These are phyloP conservation scores for Diutina rugosa DNA, from an alignment of 1,139 yeast species.

Conservation along the genomic window DNA sequence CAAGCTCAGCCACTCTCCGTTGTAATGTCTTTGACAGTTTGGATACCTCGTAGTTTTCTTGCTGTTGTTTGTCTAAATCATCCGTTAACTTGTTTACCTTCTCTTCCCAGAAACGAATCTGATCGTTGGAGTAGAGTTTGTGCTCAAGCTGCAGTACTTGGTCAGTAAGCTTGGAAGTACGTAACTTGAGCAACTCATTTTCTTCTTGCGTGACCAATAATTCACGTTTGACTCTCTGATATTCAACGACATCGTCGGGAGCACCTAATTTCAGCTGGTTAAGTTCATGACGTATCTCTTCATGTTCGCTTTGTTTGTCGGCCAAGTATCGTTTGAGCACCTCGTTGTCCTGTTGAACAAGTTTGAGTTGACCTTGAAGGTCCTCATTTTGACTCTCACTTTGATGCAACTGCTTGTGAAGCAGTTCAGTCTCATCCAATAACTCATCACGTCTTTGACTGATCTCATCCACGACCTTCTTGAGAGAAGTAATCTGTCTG, in stretches of 20 bases:
- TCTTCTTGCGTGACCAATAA: constrained; percentile 25
- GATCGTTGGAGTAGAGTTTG: constrained; percentile 32
- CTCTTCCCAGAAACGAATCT: constrained; percentile 31
- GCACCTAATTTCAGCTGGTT: neutral
- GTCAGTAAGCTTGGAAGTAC: constrained; percentile 20
- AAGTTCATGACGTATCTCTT: constrained; percentile 1
- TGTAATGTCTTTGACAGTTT: constrained; percentile 12
- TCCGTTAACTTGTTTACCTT: constrained; percentile 21
- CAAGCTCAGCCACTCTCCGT: constrained; percentile 22
- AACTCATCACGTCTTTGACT: constrained; percentile 13
- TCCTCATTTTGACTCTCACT: constrained; percentile 14
- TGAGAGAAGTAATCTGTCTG: constrained; percentile 39
- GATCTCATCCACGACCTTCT: constrained; percentile 35
- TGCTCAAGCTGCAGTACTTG: constrained; percentile 26
- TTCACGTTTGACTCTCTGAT: neutral
- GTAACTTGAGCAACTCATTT: constrained; percentile 26
- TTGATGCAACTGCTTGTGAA: constrained; percentile 22
- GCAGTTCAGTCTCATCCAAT: constrained; percentile 28
- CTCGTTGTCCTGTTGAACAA: neutral
- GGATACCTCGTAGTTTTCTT: constrained; percentile 8
- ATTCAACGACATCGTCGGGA: neutral
- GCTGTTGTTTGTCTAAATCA: constrained; percentile 20
- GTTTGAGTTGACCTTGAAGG: neutral
- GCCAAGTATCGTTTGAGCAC: neutral
- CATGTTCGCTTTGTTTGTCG: neutral